Conservation (phyloP, 805 yeast species). For the Pichia heedii region DNA sequence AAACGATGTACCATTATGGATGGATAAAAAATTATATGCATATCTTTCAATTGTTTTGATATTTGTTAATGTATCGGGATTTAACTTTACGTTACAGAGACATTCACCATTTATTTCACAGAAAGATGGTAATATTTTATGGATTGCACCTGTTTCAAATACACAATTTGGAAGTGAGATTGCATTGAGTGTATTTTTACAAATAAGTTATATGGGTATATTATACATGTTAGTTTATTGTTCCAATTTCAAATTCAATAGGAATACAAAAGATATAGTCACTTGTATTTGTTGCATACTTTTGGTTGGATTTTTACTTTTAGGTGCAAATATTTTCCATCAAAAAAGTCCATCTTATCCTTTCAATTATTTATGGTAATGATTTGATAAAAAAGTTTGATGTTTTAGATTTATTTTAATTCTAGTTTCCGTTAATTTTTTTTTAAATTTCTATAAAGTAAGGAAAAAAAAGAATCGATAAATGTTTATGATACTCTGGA, state of each 20-base stretch:
- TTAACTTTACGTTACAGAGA: constrained; percentile 52
- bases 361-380: constrained; percentile 21
- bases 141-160: constrained; percentile 54
- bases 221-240: constrained; percentile 32
- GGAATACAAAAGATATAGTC: not conserved
- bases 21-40: constrained; percentile 10
- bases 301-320: constrained; percentile 4
- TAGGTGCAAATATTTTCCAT: constrained; percentile 30
- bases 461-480: not conserved
- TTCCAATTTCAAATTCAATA: not conserved
- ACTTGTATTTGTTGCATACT: not conserved
- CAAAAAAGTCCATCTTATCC: constrained; percentile 44
- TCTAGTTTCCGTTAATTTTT: not conserved
- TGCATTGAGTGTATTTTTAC: constrained; percentile 41
- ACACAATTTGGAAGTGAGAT: constrained; percentile 70
- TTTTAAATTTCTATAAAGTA: not conserved
- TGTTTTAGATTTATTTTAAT: not conserved
- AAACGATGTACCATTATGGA: constrained; percentile 4
- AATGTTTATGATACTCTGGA: not conserved
- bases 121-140: constrained; percentile 34
- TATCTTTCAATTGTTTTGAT: constrained; percentile 31
- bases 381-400: constrained; percentile 5
- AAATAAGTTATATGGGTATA: constrained; percentile 36
- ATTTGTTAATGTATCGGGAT: constrained; percentile 47
- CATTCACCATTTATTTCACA: constrained; percentile 54